phyloP scores from a whole-genome alignment of 2,329 filamentous ascomycete species.

The Penicillium vulpinum region DNA sequence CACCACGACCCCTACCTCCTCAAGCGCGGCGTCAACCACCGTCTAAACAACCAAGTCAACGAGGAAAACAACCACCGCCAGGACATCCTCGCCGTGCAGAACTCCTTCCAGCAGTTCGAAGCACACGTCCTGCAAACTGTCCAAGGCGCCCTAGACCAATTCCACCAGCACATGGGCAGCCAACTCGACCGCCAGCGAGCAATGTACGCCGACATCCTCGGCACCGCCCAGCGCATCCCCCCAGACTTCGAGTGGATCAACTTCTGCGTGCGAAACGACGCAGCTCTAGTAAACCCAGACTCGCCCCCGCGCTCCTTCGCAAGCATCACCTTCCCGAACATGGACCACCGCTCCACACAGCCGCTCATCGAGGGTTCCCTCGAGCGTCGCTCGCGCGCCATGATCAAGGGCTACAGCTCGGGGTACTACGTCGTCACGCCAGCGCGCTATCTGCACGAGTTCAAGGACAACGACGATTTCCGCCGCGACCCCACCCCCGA shows the following conservation, averaged over 20 bases:
- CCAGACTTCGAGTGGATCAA: conserved; percentile 88
- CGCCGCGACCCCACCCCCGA: conserved; percentile 66
- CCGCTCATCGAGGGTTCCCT: conserved; percentile 83
- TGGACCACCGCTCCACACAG: conserved; percentile 75
- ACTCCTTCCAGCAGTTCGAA: conserved; percentile 85
- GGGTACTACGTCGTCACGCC: conserved; percentile 90
- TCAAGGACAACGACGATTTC: conserved; percentile 83
- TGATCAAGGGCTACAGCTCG: conserved; percentile 73
- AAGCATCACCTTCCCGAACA: conserved; percentile 81
- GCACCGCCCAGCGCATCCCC: conserved; percentile 72
- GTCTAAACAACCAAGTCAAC: conserved; percentile 83
- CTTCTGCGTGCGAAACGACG: conserved; percentile 71
- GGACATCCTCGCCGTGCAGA: conserved; percentile 87
- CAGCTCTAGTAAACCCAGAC: conserved; percentile 74
- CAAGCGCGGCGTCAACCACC: conserved; percentile 75
- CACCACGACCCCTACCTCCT: conserved; percentile 85
- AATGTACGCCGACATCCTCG: conserved; percentile 81
- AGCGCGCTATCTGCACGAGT: conserved; percentile 88
- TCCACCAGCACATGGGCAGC: conserved; percentile 75
- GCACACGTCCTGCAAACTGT: conserved; percentile 78
- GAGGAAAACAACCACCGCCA: conserved; percentile 96
- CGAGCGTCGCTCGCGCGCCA: conserved; percentile 86
- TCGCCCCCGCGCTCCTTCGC: conserved; percentile 72
- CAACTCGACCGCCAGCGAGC: conserved; percentile 79
- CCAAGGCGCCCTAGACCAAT: conserved; percentile 78